These are phyloP conservation scores for Ogataea degrootiae DNA, from an alignment of 805 yeast genomes.

Conservation along the genomic window DNA sequence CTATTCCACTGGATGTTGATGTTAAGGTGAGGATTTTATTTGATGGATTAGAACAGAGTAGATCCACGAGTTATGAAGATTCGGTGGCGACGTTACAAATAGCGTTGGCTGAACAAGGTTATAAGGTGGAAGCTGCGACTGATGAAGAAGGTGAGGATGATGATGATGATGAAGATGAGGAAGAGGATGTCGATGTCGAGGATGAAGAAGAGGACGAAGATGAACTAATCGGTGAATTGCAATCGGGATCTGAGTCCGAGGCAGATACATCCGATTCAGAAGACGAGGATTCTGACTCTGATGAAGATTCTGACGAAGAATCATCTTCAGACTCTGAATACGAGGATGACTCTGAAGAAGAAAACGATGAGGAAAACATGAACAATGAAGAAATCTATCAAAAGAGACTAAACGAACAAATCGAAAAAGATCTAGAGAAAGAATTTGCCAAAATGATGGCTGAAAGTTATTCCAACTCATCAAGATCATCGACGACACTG, in stretches of 20 bases:
- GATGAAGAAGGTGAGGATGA: conserved; percentile 9
- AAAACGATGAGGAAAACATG: conserved; percentile 9
- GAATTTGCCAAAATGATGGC: conserved; percentile 14
- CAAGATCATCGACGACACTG: conserved; percentile 14
- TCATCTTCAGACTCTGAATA: conserved; percentile 10
- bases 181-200: conserved; percentile 13
- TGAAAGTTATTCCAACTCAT: conserved; percentile 1
- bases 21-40: conserved; percentile 46
- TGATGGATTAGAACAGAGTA: conserved; percentile 25
- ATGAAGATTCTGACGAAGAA: conserved; percentile 15
- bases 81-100: conserved; percentile 38
- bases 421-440: conserved; percentile 1
- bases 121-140: conserved; percentile 6
- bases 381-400: conserved; percentile 11
- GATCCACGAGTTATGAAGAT: conserved; percentile 36
- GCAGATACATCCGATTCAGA: conserved; percentile 28
- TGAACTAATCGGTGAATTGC: conserved; percentile 7
- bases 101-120: conserved; percentile 18
- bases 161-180: conserved; percentile 15
- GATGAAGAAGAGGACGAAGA: conserved; percentile 18
- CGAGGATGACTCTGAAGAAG: conserved; percentile 17
- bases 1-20: conserved; percentile 59
- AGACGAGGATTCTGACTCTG: conserved; percentile 27
- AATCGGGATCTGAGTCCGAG: conserved; percentile 15
- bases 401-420: conserved; percentile 3